Evolutionary conservation across 768 basidiomycete species (phyloP), one percentile per base, ranked within the genome.

Genomic region (Boletus reticulatus): DNA sequence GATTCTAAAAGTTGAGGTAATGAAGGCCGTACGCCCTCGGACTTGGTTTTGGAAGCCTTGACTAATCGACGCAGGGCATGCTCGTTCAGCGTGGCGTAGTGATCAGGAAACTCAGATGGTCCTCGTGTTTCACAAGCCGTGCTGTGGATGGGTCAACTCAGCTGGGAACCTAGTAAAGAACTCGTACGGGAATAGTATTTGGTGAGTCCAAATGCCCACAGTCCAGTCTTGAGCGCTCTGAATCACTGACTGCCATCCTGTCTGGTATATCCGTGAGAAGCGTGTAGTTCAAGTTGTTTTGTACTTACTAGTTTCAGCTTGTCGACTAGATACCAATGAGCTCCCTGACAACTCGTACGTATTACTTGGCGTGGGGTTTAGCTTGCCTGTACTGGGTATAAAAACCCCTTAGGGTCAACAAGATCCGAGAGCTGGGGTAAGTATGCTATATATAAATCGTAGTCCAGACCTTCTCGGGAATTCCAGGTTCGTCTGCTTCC

Each of bases 1-100:
- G 51, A 31, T 14, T 29, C 32, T n/a, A 17, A 44, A 51, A 13
- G n/a, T 50, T 58, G 65, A 61, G 55, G 62, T 61, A 64, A 65
- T 67, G 62, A 53, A 63, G 38, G 43, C 52, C 50, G 64, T 48
- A 44, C 54, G 38, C 54, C 51, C 47, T 56, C 46, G 37, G 55
- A 54, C 37, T 57, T 36, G 43, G 62, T 52, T 41, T 57, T 36
- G 43, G 62, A 56, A 53, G 42, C 10, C 50, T 50, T 45, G 41
- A 45, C 27, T 51, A 54, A 49, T 36, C 39, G 11, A 14, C n/a
- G 34, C 22, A 12, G 13, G 42, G 51, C 63, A 64, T 49, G 62
- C 58, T 54, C 24, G 34, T 55, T 53, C 43, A 20, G 62, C 65
- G 58, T 65, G 34, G 63, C 50, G 41, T 31, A 13, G 27, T 46